phyloP scores from a whole-genome alignment of 2,329 filamentous ascomycete species.

The Pseudocercospora ulei region DNA sequence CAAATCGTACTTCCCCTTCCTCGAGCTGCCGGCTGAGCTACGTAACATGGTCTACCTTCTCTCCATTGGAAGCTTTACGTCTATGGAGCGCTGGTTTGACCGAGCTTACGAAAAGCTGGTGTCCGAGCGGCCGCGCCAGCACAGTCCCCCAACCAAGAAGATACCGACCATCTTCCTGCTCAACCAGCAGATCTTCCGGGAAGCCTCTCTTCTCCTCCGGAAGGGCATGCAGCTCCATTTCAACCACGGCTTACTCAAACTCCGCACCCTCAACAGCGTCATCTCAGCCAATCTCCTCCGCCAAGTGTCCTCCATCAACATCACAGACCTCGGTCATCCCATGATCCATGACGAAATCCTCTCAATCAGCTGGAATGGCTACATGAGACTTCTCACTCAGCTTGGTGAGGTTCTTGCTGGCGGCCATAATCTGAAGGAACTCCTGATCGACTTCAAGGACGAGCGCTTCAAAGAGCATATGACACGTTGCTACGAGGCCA shows the following conservation, averaged over 20 bases:
- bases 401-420: conserved; percentile 23
- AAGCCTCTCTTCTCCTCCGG: conserved; percentile 28
- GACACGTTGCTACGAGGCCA: conserved; percentile 20
- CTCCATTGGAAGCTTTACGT: conserved; percentile 20
- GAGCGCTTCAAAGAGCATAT: conserved; percentile 25
- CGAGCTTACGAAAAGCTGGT: conserved; percentile 9
- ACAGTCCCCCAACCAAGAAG: conserved; percentile 11
- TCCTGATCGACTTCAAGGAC: conserved; percentile 26
- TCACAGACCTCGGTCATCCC: conserved; percentile 74
- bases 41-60: conserved; percentile 26
- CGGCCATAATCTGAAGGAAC: conserved; percentile 28
- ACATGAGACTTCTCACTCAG: conserved; percentile 25
- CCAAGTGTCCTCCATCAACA: conserved; percentile 47
- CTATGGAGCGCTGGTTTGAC: conserved; percentile 23
- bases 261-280: conserved; percentile 16
- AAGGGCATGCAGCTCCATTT: conserved; percentile 26
- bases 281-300: conserved; percentile 23
- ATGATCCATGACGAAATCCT: conserved; percentile 46
- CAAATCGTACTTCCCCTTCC: conserved; percentile 25
- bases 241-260: conserved; percentile 26
- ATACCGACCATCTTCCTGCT: conserved; percentile 32
- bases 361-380: conserved; percentile 25
- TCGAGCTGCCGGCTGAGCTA: conserved; percentile 27
- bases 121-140: background rate
- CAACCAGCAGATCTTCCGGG: conserved; percentile 32